A percentile compares a stretch with the other conserved stretches of the same genome.
Conservation (phyloP, 2,329 filamentous ascomycete species). For the Fusarium bulbicola region DNA sequence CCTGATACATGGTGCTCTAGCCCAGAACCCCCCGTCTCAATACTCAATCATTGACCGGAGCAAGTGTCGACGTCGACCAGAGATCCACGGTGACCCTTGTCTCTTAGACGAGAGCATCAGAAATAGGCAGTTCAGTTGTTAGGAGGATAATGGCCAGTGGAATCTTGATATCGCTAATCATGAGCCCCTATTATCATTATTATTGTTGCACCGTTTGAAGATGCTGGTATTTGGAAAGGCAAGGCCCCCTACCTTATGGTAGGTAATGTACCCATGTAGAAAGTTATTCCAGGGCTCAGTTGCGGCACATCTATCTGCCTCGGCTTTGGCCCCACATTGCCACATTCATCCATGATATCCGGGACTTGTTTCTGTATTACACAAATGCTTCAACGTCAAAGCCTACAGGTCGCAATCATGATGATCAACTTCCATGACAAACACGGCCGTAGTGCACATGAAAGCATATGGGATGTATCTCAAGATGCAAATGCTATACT, state of each 20-base stretch:
- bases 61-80: constrained; percentile 29
- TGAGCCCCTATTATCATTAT: not conserved
- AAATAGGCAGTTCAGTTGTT: constrained; percentile 26
- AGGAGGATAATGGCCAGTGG: constrained; percentile 2
- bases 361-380: not conserved
- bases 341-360: constrained; percentile 20
- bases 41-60: constrained; percentile 12
- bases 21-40: constrained; percentile 18
- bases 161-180: constrained; percentile 5
- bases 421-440: not conserved
- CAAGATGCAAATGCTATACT: not conserved
- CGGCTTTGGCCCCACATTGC: constrained; percentile 16
- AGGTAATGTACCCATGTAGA: too few species aligned
- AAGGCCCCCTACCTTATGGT: not conserved
- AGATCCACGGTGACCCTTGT: constrained; percentile 28
- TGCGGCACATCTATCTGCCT: constrained; percentile 6
- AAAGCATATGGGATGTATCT: not conserved
- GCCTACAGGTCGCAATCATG: constrained; percentile 15
- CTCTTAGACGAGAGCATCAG: constrained; percentile 10
- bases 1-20: constrained; percentile 9
- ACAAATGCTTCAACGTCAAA: constrained; percentile 23
- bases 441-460: not conserved
- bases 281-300: not conserved
- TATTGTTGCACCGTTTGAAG: not conserved
- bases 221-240: not conserved